Conservation (phyloP, 208 protist species). For the Zelonia costaricensis region DNA sequence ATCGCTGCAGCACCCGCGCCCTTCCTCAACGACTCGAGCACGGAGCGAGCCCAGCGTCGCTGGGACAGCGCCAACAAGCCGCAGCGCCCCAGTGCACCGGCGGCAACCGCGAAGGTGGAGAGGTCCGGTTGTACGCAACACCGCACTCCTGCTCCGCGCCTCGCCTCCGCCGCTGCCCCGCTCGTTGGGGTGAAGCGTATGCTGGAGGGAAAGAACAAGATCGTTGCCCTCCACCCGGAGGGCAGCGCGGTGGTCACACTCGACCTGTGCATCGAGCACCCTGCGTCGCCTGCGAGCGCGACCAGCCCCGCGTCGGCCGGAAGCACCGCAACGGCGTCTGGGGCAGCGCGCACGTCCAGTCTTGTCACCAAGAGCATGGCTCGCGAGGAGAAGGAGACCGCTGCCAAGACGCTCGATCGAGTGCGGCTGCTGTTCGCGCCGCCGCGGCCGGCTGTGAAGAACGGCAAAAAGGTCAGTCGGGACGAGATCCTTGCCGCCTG, state of each 20-base stretch:
- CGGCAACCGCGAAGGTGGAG: too few species aligned
- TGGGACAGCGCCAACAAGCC: constrained; percentile 1
- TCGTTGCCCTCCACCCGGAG: constrained; percentile 34
- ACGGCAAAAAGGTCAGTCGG: constrained; percentile 24
- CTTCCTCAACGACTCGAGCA: constrained; percentile 3
- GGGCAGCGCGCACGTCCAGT: not conserved
- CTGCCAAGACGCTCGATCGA: constrained; percentile 70
- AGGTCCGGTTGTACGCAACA: too few species aligned
- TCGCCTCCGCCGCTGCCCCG: not conserved
- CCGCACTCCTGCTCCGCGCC: not conserved
- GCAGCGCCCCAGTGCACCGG: too few species aligned
- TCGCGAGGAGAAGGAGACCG: constrained; percentile 57
- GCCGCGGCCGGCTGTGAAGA: constrained; percentile 9
- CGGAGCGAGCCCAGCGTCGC: constrained; percentile 7
- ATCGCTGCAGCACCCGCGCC: too few species aligned
- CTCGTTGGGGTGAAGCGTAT: constrained; percentile 7
- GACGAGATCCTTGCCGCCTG: constrained; percentile 59
- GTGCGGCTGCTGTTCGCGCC: constrained; percentile 75
- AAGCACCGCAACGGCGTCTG: not conserved
- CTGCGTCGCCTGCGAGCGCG: not conserved
- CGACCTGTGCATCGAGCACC: constrained; percentile 35
- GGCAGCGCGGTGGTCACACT: constrained; percentile 41
- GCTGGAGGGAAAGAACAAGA: constrained; percentile 33
- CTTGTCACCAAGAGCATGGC: constrained; percentile 69
- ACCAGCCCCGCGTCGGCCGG: not conserved